These are phyloP conservation scores for Polytrichum commune DNA, from an alignment of 225 moss, liverwort and hornwort species.

Conservation along the genomic window DNA sequence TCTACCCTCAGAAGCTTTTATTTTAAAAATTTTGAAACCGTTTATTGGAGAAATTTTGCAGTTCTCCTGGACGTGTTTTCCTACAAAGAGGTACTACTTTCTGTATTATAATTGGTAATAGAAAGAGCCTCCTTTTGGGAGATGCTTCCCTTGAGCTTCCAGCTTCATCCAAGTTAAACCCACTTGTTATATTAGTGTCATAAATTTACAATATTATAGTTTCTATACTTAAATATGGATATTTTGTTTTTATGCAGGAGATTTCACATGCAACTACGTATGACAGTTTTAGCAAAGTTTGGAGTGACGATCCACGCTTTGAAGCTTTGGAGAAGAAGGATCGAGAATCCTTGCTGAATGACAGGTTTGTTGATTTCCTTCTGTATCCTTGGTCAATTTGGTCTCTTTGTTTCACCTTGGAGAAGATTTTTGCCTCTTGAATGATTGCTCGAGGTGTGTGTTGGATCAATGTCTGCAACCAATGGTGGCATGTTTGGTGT, in stretches of 20 bases:
- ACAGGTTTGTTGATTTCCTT: conserved; percentile 62
- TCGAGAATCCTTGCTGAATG: conserved; percentile 72
- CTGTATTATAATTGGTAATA: no score
- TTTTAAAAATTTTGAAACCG: conserved; percentile 19
- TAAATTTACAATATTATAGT: not conserved
- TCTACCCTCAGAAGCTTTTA: conserved; percentile 16
- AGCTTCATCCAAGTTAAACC: no score
- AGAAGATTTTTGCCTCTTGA: no score
- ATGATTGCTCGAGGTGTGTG: no score
- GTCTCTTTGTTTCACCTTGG: no score
- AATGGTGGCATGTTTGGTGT: no score
- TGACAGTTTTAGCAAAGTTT: conserved; percentile 58
- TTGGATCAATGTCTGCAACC: no score
- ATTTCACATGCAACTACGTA: conserved; percentile 62
- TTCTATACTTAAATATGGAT: no score
- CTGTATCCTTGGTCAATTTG: not conserved
- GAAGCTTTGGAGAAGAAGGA: conserved; percentile 85
- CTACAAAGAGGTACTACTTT: conserved; percentile 9
- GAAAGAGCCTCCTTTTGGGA: no score
- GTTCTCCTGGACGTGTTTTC: conserved; percentile 14
- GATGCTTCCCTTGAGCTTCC: no score
- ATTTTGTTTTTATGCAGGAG: conserved; percentile 44
- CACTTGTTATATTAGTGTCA: no score
- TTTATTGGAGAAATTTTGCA: conserved; percentile 20
- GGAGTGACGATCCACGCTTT: conserved; percentile 68